Conservation (phyloP, 139 green algal genomes). For the Zygnema cylindricum region DNA sequence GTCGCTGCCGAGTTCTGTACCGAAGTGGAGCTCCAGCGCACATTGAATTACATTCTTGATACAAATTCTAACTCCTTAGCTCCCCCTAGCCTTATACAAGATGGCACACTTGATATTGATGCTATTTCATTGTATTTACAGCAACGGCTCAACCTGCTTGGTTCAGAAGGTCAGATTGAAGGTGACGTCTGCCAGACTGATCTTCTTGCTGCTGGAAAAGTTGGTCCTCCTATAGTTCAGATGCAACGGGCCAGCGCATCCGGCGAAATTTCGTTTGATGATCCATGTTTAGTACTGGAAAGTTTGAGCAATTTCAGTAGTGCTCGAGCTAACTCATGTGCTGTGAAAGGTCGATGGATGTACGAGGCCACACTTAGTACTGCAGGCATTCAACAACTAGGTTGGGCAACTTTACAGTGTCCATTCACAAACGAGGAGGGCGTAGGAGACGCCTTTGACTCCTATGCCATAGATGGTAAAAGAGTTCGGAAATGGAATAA, state of each 20-base stretch:
- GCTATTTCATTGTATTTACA: background rate
- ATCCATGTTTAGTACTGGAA: conserved; percentile 43
- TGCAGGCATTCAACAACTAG: conserved; percentile 83
- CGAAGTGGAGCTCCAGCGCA: background rate
- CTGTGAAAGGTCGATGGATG: conserved; percentile 73
- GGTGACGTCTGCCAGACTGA: background rate
- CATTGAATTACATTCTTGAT: conserved; percentile 19
- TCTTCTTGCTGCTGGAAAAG: background rate
- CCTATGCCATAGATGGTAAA: conserved; percentile 85
- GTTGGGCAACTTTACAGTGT: conserved; percentile 83
- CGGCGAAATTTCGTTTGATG: background rate
- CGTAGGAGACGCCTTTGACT: conserved; percentile 87
- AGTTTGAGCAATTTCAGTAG: conserved; percentile 74
- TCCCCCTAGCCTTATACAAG: background rate
- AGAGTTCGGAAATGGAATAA: conserved; percentile 86
- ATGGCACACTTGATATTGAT: background rate
- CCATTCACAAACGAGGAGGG: conserved; percentile 91
- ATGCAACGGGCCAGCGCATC: conserved; percentile 10
- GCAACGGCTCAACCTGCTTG: background rate
- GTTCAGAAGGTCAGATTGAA: background rate
- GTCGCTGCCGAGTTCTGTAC: background rate
- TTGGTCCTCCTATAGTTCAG: conserved; percentile 12
- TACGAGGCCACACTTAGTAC: conserved; percentile 86
- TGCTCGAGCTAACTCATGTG: conserved; percentile 74
- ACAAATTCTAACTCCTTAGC: background rate